These are phyloP conservation scores for Geotrichum siamense DNA, from an alignment of 1,139 yeast species.

Conservation along the genomic window DNA sequence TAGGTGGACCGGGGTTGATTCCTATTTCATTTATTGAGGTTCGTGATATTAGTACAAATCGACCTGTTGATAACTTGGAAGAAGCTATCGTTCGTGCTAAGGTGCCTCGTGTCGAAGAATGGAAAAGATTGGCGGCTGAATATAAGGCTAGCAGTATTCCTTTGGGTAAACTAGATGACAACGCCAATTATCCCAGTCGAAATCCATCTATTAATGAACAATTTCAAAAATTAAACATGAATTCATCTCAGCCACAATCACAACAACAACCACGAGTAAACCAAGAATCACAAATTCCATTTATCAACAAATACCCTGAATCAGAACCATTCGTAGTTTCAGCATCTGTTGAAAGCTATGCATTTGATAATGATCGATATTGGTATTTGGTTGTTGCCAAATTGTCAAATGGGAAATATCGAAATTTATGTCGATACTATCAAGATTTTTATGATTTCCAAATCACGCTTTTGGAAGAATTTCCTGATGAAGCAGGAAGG, in stretches of 20 bases:
- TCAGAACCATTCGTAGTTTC: slow-evolving; percentile 33
- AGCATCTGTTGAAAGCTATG: slow-evolving; percentile 75
- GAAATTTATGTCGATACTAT: slow-evolving; percentile 80
- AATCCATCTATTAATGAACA: slow-evolving; percentile 13
- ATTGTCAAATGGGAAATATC: slow-evolving; percentile 57
- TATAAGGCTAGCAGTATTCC: slow-evolving; percentile 90
- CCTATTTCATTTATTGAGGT: slow-evolving; percentile 87
- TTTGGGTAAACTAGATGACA: slow-evolving; percentile 46
- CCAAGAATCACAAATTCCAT: not conserved
- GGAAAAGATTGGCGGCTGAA: slow-evolving; percentile 87
- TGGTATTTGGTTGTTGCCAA: slow-evolving; percentile 76
- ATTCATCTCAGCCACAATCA: slow-evolving; percentile 8
- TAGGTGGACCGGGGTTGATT: slow-evolving; percentile 95
- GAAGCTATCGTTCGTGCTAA: slow-evolving; percentile 55
- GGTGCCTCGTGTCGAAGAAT: slow-evolving; percentile 88
- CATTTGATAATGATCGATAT: slow-evolving; percentile 78
- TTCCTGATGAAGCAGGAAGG: slow-evolving; percentile 91
- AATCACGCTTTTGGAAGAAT: slow-evolving; percentile 70
- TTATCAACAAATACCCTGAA: not conserved
- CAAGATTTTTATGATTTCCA: slow-evolving; percentile 96
- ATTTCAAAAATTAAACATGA: slow-evolving; percentile 11
- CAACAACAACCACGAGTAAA: slow-evolving; percentile 18
- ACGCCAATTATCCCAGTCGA: slow-evolving; percentile 5
- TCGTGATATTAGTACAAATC: slow-evolving; percentile 63
- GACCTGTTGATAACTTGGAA: slow-evolving; percentile 42